phyloP scores from a whole-genome alignment of 352 stramenopile genomes.

The Pythium rishiriense region DNA sequence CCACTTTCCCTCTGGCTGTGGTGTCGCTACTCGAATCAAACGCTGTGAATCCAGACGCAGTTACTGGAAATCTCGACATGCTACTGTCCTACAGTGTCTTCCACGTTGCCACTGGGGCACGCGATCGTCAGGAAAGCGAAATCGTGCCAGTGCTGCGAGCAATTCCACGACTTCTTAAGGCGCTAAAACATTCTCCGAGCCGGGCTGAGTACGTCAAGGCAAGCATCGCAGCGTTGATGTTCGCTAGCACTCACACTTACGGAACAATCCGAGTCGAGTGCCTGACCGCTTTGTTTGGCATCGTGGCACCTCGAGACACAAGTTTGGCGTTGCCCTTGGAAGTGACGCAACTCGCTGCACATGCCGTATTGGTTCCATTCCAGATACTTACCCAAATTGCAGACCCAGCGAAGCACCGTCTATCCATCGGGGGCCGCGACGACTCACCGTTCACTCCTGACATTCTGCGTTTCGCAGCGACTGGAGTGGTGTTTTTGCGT shows the following conservation, averaged over 20 bases:
- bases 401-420: slow-evolving; percentile 22
- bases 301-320: slow-evolving; percentile 2
- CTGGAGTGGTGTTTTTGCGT: slow-evolving; percentile 27
- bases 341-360: slow-evolving; percentile 6
- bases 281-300: slow-evolving; percentile 22
- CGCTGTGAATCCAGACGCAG: neutral
- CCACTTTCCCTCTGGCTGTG: slow-evolving; percentile 50
- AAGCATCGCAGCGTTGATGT: slow-evolving; percentile 18
- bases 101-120: slow-evolving; percentile 23
- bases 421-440: slow-evolving; percentile 21
- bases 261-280: slow-evolving; percentile 18
- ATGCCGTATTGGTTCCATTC: slow-evolving; percentile 26
- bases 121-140: slow-evolving; percentile 25
- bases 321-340: slow-evolving; percentile 3
- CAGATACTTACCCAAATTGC: slow-evolving; percentile 24
- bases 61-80: slow-evolving; percentile 14
- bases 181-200: slow-evolving; percentile 1
- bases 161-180: slow-evolving; percentile 23
- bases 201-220: slow-evolving; percentile 15
- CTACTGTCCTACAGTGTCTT: slow-evolving; percentile 26
- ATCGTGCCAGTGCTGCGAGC: slow-evolving; percentile 24
- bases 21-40: slow-evolving; percentile 26
- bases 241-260: slow-evolving; percentile 23
- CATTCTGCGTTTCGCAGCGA: slow-evolving; percentile 23
- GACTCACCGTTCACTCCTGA: slow-evolving; percentile 15